A percentile compares a stretch with the other conserved stretches of the same genome.
phyloP scores from a whole-genome alignment of 768 basidiomycete species.

The Tulasnella calospora region DNA sequence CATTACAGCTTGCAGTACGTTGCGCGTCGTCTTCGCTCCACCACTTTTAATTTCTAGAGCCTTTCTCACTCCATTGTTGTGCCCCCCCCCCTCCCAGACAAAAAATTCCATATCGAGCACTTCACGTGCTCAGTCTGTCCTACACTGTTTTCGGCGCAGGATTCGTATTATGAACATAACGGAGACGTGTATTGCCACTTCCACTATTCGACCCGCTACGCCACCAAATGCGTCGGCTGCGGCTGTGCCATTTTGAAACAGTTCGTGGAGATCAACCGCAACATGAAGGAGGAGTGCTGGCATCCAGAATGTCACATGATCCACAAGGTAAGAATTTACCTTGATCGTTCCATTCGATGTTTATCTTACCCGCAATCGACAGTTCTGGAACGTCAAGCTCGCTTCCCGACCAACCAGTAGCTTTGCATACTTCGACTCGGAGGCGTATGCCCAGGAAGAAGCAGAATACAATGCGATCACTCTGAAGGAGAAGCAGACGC shows the following conservation, averaged over 20 bases:
- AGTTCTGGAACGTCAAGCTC: constrained; percentile 98
- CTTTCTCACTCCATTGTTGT: neutral
- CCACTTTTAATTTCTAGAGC: neutral
- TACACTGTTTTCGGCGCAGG: constrained; percentile 93
- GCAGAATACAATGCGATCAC: constrained; percentile 66
- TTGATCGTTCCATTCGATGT: neutral
- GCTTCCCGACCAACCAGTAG: constrained; percentile 35
- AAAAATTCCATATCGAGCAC: constrained; percentile 99
- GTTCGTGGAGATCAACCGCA: constrained; percentile 98
- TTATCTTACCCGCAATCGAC: neutral
- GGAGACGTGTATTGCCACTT: constrained; percentile 97
- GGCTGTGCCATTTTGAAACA: constrained; percentile 97
- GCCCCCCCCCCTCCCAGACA: constrained; percentile 51
- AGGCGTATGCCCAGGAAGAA: constrained; percentile 69
- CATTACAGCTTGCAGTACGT: constrained; percentile 96
- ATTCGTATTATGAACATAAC: constrained; percentile 98
- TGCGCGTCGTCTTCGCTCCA: neutral
- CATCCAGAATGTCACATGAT: constrained; percentile 99
- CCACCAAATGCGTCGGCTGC: constrained; percentile 97
- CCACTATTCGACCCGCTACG: constrained; percentile 98
- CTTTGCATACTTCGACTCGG: constrained; percentile 28
- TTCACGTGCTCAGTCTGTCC: constrained; percentile 97
- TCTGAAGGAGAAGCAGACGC: constrained; percentile 81
- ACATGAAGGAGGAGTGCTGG: constrained; percentile 98
- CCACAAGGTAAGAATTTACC: constrained; percentile 67